Percentiles rank a stretch among this genome's conserved stretches.
Evolutionary conservation across 495 filamentous ascomycete species (phyloP).

Genomic region (Collariella sp.): DNA sequence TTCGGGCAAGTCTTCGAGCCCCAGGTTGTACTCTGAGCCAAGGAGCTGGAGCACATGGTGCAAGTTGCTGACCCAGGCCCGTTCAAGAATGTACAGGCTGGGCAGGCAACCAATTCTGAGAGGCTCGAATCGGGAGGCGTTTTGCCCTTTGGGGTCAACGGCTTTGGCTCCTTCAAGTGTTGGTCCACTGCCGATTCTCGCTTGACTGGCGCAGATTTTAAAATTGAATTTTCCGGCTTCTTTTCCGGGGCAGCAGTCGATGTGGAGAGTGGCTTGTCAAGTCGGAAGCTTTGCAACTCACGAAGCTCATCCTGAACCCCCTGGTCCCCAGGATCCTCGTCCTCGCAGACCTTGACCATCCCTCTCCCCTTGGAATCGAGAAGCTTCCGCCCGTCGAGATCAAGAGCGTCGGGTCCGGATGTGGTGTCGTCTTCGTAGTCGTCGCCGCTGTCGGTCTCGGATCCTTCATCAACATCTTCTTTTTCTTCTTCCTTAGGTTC

Average conservation of each 20-base stretch:
- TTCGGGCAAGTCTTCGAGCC: constrained; percentile 52
- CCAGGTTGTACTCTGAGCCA: constrained; percentile 37
- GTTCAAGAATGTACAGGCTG: constrained; percentile 57
- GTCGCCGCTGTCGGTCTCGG: constrained; percentile 30
- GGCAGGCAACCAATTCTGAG: constrained; percentile 31
- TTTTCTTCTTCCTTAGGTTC: constrained; percentile 26
- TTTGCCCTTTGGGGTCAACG: background rate
- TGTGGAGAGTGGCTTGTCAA: background rate
- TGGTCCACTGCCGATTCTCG: background rate
- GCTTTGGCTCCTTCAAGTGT: background rate
- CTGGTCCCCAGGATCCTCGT: constrained; percentile 53
- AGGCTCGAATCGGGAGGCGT: background rate
- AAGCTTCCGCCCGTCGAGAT: constrained; percentile 51
- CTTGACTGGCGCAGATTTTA: no score
- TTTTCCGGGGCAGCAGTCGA: background rate
- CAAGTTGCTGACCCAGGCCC: constrained; percentile 45
- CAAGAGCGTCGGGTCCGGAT: constrained; percentile 34
- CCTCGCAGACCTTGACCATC: constrained; percentile 63
- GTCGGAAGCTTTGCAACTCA: constrained; percentile 39
- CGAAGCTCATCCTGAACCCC: constrained; percentile 53
- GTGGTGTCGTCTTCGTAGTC: constrained; percentile 33
- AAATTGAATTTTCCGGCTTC: background rate
- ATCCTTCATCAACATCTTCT: constrained; percentile 25
- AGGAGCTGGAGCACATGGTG: constrained; percentile 59
- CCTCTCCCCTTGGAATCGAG: constrained; percentile 51